A percentile compares a stretch with the other conserved stretches of the same genome.
Conservation (phyloP, 345 rosid genomes). For the Pugionium dolabratum region DNA sequence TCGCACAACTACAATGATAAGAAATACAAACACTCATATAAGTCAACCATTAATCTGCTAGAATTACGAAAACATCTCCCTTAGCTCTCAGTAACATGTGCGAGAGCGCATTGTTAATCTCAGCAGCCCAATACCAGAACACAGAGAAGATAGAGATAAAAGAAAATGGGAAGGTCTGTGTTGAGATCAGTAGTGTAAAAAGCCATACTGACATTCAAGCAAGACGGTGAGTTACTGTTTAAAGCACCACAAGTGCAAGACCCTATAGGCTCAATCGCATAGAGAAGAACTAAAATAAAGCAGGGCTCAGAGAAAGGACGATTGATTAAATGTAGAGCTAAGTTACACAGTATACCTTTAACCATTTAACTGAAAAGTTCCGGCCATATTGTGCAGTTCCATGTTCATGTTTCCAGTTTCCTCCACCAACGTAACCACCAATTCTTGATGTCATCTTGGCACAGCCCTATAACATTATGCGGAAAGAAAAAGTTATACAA, state of each 20-base stretch:
- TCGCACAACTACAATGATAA: conserved; percentile 78
- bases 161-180: conserved; percentile 6
- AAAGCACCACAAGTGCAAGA: not conserved
- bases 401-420: conserved; percentile 98
- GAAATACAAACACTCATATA: conserved; percentile 32
- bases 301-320: not conserved
- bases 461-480: conserved; percentile 67
- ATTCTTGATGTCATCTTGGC: conserved; percentile 98
- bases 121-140: too few species aligned
- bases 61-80: not conserved
- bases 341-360: conserved; percentile 58
- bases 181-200: conserved; percentile 12
- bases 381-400: conserved; percentile 98
- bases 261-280: not conserved
- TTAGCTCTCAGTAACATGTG: too few species aligned
- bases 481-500: not conserved
- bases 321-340: conserved; percentile 8
- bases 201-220: conserved; percentile 2
- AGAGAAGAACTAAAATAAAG: conserved; percentile 10
- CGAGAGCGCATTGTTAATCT: conserved; percentile 7
- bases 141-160: not conserved
- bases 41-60: not conserved
- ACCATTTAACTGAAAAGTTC: conserved; percentile 98
- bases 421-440: conserved; percentile 86
- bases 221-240: conserved; percentile 6